Evolutionary conservation across 2,329 filamentous ascomycete species (phyloP).

Genomic region (Aspergillus ochraceoroseus): DNA sequence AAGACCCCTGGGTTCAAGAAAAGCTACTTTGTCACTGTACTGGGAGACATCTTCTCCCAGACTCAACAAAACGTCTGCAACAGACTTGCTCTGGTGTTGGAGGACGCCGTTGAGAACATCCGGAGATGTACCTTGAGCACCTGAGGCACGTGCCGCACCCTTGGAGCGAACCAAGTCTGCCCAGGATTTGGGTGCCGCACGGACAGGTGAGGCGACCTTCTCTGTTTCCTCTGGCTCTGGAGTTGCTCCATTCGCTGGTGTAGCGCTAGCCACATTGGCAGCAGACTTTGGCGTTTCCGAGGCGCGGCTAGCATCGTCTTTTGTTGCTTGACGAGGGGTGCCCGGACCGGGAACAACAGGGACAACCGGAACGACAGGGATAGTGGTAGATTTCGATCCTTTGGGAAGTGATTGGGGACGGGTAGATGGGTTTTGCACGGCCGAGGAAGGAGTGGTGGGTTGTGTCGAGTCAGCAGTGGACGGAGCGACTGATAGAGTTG

Average conservation of each 20-base stretch:
- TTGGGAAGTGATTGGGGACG: constrained; percentile 35
- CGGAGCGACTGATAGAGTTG: constrained; percentile 54
- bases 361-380: constrained; percentile 49
- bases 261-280: constrained; percentile 11
- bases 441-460: constrained; percentile 54
- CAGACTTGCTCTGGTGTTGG: constrained; percentile 54
- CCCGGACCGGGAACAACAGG: constrained; percentile 41
- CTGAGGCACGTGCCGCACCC: constrained; percentile 31
- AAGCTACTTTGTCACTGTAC: constrained; percentile 61
- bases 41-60: constrained; percentile 63
- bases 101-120: constrained; percentile 39
- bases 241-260: constrained; percentile 1
- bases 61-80: constrained; percentile 70
- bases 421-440: constrained; percentile 33
- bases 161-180: constrained; percentile 61
- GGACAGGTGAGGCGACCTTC: constrained; percentile 40
- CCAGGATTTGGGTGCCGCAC: constrained; percentile 60
- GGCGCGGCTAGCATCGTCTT: constrained; percentile 32
- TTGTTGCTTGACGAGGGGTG: constrained; percentile 35
- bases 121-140: constrained; percentile 27
- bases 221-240: constrained; percentile 30
- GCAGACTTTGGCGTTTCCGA: constrained; percentile 35
- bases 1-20: constrained; percentile 86
- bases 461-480: constrained; percentile 54
- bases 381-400: constrained; percentile 33